Conservation (phyloP, 1,284 basidiomycete species). For the Apiotrichum brassicae region DNA sequence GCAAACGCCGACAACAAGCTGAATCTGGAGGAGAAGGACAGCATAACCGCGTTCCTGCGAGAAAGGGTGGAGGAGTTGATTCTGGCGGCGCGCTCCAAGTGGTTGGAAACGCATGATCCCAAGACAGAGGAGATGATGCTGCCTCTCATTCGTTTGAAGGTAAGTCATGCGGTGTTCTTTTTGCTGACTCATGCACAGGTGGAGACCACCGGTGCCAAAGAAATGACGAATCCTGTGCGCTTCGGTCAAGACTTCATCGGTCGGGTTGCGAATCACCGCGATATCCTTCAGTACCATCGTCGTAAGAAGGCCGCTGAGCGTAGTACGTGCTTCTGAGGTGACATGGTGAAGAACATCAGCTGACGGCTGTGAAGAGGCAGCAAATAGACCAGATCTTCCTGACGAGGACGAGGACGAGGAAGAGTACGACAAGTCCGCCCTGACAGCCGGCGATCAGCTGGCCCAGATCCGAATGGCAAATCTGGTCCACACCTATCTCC, state of each 20-base stretch:
- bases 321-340: no score
- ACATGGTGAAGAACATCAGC: neutral
- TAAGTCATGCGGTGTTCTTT: slow-evolving; percentile 28
- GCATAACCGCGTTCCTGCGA: slow-evolving; percentile 72
- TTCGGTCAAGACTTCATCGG: slow-evolving; percentile 95
- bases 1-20: slow-evolving; percentile 61
- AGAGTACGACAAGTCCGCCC: slow-evolving; percentile 57
- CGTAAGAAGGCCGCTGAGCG: slow-evolving; percentile 60
- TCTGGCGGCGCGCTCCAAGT: slow-evolving; percentile 63
- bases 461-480: slow-evolving; percentile 49
- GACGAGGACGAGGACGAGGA: slow-evolving; percentile 56
- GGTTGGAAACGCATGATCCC: slow-evolving; percentile 67
- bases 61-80: slow-evolving; percentile 72
- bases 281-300: slow-evolving; percentile 83
- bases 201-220: slow-evolving; percentile 79
- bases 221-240: slow-evolving; percentile 89
- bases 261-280: slow-evolving; percentile 86
- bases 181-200: slow-evolving; percentile 52
- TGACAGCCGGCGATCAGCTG: slow-evolving; percentile 34
- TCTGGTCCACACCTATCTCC: slow-evolving; percentile 79
- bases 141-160: slow-evolving; percentile 82
- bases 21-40: slow-evolving; percentile 70
- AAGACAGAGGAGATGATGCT: slow-evolving; percentile 60
- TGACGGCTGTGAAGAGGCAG: slow-evolving; percentile 26
- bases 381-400: slow-evolving; percentile 34